Evolutionary conservation across 129 eudicot species (phyloP), one percentile per base, ranked within the genome.

Genomic region (Daucus carota): DNA sequence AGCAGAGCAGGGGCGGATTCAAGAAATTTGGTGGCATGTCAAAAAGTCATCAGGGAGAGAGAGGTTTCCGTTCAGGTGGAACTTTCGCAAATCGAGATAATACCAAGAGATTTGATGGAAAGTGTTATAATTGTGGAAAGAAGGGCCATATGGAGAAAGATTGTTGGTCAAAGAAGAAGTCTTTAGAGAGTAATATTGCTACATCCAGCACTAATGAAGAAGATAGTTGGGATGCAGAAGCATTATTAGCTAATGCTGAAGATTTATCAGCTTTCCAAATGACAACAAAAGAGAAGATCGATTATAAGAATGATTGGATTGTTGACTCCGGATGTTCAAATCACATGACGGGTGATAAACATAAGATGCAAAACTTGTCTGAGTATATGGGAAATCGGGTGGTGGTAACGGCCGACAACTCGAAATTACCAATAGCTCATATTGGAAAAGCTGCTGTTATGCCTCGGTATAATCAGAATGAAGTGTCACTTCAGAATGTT

Each of bases 221-320:
- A 78, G 59, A 71, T 22, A 76, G 72, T 1, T 78, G 75, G 72
- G 76, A 78, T 52, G 76, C 44, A 12, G 76, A 78, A 54, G 71
- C 76, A 36, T 38, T 70, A 1, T 50, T 70, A 14, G 71, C 72
- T 71, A 18, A 1, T 34, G 76, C 54, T 4, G 60, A 71, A 33
- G 78, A 75, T 17, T 28, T 52, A 12, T 6, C 24, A 26, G 81
- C 72, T 52, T 18, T 36, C 42, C 52, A n/a, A 50, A 70, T 43
- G 26, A 70, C 71, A 52, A 70, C 54, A 13, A 16, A 7, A 13
- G 41, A 67, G 7, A 12, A 15, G 43, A 33, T 67, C 15, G 10
- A 29, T 65, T 65, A 65, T 54, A n/a, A n/a, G n/a, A n/a, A n/a
- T n/a, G n/a, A n/a, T n/a, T n/a, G n/a, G n/a, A n/a, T n/a, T n/a